Evolutionary conservation across 2,329 filamentous ascomycete genomes (phyloP).

Genomic region (Talaromyces amestolkiae): DNA sequence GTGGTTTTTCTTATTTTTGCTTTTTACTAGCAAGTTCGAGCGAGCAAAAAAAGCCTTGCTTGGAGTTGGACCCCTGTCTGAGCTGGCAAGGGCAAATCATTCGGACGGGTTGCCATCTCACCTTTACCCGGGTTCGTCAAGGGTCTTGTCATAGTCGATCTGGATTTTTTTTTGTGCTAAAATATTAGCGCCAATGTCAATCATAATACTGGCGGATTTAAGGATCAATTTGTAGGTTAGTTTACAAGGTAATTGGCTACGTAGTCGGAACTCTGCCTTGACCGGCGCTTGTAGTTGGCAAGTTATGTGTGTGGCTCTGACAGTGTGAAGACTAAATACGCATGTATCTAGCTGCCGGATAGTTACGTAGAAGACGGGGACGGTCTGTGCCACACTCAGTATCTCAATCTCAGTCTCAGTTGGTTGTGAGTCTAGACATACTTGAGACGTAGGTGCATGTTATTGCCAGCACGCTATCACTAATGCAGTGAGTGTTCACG

Average conservation of each 20-base stretch:
- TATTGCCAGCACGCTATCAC: not conserved
- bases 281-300: not conserved
- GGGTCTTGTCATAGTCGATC: slow-evolving; percentile 2
- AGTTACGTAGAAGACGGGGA: not conserved
- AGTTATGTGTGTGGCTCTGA: not conserved
- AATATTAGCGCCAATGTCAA: not conserved
- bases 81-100: not conserved
- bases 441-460: not conserved
- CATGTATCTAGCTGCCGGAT: not conserved
- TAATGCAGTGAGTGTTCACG: not conserved
- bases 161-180: not conserved
- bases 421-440: not conserved
- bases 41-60: not conserved
- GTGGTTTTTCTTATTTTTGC: not conserved
- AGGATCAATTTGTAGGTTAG: not conserved
- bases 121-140: slow-evolving; percentile 6
- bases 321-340: not conserved
- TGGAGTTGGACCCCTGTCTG: not conserved
- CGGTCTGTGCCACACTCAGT: slow-evolving; percentile 1
- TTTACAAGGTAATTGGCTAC: not conserved
- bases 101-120: not conserved
- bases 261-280: not conserved
- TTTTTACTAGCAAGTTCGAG: not conserved
- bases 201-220: not conserved
- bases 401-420: not conserved